These are phyloP conservation scores for Citrullus colocynthis DNA, from an alignment of 306 rosid genomes.

Conservation along the genomic window DNA sequence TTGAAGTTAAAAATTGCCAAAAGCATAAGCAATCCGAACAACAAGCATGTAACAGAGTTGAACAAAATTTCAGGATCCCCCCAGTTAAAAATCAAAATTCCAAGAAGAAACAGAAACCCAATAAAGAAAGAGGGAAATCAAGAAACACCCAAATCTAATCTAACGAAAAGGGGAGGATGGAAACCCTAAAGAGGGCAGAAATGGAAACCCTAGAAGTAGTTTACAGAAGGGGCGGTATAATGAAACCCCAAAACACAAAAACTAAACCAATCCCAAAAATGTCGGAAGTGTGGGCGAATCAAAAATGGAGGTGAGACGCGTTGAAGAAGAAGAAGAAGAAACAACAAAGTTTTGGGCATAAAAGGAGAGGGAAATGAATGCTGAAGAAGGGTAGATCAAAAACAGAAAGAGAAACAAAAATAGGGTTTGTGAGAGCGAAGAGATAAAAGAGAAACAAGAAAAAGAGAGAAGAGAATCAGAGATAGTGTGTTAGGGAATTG, in stretches of 20 bases:
- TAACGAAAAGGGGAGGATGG: background rate
- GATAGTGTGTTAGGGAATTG: constrained; percentile 14
- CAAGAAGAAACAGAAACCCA: constrained; percentile 5
- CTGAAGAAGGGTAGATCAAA: constrained; percentile 36
- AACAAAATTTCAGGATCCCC: constrained; percentile 1
- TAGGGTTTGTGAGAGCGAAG: constrained; percentile 19
- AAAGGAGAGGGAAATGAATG: constrained; percentile 11
- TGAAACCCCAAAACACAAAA: constrained; percentile 35
- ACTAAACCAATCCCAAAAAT: constrained; percentile 27
- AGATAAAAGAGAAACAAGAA: constrained; percentile 1
- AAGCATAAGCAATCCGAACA: background rate
- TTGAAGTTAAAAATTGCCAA: background rate
- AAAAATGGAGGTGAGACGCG: constrained; percentile 15
- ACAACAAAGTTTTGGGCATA: constrained; percentile 17
- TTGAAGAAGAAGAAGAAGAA: constrained; percentile 12
- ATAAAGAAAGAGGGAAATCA: constrained; percentile 9
- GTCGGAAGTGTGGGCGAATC: constrained; percentile 40
- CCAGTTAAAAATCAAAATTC: background rate
- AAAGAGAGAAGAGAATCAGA: constrained; percentile 13
- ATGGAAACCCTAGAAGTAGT: constrained; percentile 7
- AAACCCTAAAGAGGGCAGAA: background rate
- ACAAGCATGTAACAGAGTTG: background rate
- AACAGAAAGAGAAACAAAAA: constrained; percentile 8
- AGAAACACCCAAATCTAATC: constrained; percentile 29
- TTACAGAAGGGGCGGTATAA: constrained; percentile 15